phyloP scores from a whole-genome alignment of 768 basidiomycete species.

The Rhodocollybia butyracea region DNA sequence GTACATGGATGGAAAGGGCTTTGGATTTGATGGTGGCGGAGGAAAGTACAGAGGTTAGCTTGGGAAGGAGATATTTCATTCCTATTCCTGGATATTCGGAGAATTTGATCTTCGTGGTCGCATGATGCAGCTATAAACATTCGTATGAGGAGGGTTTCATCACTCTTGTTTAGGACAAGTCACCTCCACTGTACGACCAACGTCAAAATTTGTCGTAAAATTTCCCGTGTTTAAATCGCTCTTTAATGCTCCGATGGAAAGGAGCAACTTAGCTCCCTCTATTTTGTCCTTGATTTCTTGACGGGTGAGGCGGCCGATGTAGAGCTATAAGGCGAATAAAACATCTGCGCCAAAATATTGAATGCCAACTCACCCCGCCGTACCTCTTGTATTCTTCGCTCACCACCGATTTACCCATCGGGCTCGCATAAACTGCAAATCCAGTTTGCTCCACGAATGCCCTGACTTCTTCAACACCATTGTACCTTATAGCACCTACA shows the following conservation, averaged over 20 bases:
- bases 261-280: constrained; percentile 69
- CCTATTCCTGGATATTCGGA: constrained; percentile 63
- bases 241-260: constrained; percentile 68
- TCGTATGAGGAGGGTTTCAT: neutral
- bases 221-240: constrained; percentile 89
- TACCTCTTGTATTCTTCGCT: constrained; percentile 70
- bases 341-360: too few species aligned
- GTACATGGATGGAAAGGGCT: neutral
- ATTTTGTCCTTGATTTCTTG: constrained; percentile 67
- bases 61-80: constrained; percentile 76
- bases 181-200: constrained; percentile 61
- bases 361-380: constrained; percentile 60
- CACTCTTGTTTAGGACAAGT: neutral
- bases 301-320: constrained; percentile 67
- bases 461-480: constrained; percentile 56
- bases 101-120: constrained; percentile 62
- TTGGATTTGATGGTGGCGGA: neutral
- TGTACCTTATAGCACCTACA: constrained; percentile 74
- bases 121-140: constrained; percentile 68
- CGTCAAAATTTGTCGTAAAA: constrained; percentile 72
- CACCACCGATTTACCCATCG: constrained; percentile 79
- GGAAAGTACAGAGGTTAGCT: constrained; percentile 43
- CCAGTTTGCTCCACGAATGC: constrained; percentile 62
- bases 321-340: constrained; percentile 46
- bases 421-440: constrained; percentile 71